Evolutionary conservation across 1,284 basidiomycete genomes (phyloP), one percentile per base, ranked within the genome.

Genomic region (Vanrija humicola): DNA sequence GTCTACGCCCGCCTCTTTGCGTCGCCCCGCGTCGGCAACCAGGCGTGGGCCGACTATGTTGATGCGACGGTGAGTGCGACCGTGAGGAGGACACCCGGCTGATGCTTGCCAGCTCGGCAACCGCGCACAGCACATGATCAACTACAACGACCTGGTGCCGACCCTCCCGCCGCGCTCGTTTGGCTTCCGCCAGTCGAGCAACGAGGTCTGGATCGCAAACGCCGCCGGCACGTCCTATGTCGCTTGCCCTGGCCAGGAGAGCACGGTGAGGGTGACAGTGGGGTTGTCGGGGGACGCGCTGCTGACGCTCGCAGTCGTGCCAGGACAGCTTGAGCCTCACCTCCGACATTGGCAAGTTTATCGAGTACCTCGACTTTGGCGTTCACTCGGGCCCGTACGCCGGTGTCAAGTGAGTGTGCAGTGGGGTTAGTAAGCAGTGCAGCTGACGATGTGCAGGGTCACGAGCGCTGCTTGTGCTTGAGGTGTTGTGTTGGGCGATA

Each of bases 211-310:
- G 60, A 62, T 64, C 38, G 18, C 46, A 14, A 34, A 44, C 28
- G 52, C 54, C 46, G 45, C 26, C 23, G 44, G 50, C 5, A 18
- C 21, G 40, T 40, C 46, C 14, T 60, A 56, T 48, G 39, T 50
- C 50, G 26, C 52, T 0, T 68, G 67, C 50, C 19, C 49, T 12
- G 67, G 65, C 14, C 65, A 65, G 53, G 67, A 68, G 55, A 64
- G 12, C 34, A 34, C 34, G 34, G 34, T 34, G 34, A 34, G 34
- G 12, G 34, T 15, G 9, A 2, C 12, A 1, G 21, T 23, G 21
- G 34, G 34, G 12, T 8, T 34, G 28, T 28, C 28, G 9, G 12
- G 9, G 12, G 34, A 15, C 12, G 34, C 34, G 34, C 12, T 14
- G 34, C 34, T 34, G 47, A 9, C 26, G 39, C 34, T 25, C 38